phyloP scores from a whole-genome alignment of 78 protist species.

The Guillardia theta region DNA sequence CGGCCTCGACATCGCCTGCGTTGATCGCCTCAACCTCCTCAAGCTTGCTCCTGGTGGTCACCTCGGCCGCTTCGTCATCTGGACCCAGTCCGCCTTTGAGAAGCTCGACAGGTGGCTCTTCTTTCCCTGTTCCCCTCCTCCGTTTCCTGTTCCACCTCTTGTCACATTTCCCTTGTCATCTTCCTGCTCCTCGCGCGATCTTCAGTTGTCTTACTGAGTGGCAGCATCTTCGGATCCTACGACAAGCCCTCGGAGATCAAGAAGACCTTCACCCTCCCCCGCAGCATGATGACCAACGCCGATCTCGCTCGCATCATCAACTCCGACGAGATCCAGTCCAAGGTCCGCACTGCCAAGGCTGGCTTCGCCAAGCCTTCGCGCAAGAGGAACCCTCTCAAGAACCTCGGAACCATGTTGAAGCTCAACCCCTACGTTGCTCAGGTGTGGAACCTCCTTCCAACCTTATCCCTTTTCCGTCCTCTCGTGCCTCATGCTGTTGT shows the following conservation, averaged over 20 bases:
- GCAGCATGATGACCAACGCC: conserved; percentile 84
- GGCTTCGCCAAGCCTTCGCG: background rate
- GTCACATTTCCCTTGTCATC: background rate
- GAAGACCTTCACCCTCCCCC: conserved; percentile 77
- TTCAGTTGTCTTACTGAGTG: too few relatives aligned
- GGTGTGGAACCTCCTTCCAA: background rate
- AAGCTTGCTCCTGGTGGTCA: conserved; percentile 99
- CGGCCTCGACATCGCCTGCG: conserved; percentile 95
- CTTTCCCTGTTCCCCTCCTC: too few relatives aligned
- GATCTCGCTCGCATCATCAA: conserved; percentile 94
- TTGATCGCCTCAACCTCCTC: conserved; percentile 93
- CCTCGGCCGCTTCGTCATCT: conserved; percentile 98
- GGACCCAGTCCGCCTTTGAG: conserved; percentile 98
- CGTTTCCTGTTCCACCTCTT: too few relatives aligned
- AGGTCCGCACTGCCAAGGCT: background rate
- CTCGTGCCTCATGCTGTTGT: too few relatives aligned
- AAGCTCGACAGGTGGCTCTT: conserved; percentile 72
- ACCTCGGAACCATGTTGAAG: conserved; percentile 53
- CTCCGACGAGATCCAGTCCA: conserved; percentile 91
- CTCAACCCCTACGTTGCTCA: conserved; percentile 91
- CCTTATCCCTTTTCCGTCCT: too few relatives aligned
- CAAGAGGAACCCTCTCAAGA: conserved; percentile 89
- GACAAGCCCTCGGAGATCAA: background rate
- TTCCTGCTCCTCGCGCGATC: too few relatives aligned
- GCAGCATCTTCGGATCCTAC: conserved; percentile 36